Evolutionary conservation across 176 grass and related monocot genomes (phyloP).

Genomic region (Otatea glauca): DNA sequence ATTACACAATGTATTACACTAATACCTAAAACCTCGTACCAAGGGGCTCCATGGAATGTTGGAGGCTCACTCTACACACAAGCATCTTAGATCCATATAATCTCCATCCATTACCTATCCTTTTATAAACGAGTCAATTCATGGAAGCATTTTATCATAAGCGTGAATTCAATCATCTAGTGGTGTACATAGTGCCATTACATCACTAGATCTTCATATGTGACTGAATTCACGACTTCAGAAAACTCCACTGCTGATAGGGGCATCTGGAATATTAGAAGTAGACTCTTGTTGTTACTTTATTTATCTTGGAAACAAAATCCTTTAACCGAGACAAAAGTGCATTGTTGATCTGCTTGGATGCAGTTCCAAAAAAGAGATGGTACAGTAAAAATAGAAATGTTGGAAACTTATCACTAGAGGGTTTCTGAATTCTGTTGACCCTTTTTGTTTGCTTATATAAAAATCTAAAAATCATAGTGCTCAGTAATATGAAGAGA

Average conservation of each 20-base stretch:
- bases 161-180: not conserved
- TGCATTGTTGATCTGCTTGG: not conserved
- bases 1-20: not conserved
- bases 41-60: not conserved
- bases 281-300: not conserved
- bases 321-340: not conserved
- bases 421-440: not conserved
- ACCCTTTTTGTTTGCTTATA: not conserved
- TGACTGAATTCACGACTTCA: not conserved
- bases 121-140: not conserved
- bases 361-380: not conserved
- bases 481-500: slow-evolving; percentile 1
- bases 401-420: not conserved
- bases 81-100: not conserved
- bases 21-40: not conserved
- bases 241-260: not conserved
- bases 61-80: not conserved
- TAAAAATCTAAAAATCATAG: not conserved
- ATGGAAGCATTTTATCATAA: not conserved
- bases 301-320: not conserved
- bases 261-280: not conserved
- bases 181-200: not conserved
- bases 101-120: not conserved
- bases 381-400: not conserved
- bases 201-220: not conserved